Evolutionary conservation across 1,284 basidiomycete genomes (phyloP).

Genomic region (Naganishia albida): DNA sequence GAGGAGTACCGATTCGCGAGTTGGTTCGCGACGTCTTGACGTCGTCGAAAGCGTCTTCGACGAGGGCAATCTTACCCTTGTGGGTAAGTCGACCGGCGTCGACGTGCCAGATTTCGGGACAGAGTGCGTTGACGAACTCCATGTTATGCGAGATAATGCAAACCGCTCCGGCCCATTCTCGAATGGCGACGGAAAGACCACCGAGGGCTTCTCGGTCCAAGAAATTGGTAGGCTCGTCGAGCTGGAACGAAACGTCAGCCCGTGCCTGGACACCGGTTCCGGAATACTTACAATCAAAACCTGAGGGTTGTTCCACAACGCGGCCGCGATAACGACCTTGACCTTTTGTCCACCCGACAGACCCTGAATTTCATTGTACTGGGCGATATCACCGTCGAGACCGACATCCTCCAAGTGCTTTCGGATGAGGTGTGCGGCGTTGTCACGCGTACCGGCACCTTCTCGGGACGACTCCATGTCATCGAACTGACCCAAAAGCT

Average conservation of each 20-base stretch:
- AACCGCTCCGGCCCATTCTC: slow-evolving; percentile 90
- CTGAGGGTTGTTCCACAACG: slow-evolving; percentile 93
- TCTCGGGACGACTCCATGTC: slow-evolving; percentile 94
- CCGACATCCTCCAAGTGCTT: slow-evolving; percentile 93
- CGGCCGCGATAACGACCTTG: slow-evolving; percentile 92
- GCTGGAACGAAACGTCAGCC: slow-evolving; percentile 38
- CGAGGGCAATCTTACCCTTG: slow-evolving; percentile 79
- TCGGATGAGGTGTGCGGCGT: slow-evolving; percentile 72
- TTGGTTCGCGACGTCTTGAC: slow-evolving; percentile 56
- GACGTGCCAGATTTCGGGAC: slow-evolving; percentile 63
- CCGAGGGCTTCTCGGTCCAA: slow-evolving; percentile 69
- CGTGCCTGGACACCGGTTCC: background rate
- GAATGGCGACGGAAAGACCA: slow-evolving; percentile 92
- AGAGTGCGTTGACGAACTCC: slow-evolving; percentile 85
- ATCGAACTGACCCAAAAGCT: slow-evolving; percentile 92
- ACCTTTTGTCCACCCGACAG: slow-evolving; percentile 95
- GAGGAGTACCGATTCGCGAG: slow-evolving; percentile 49
- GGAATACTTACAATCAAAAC: slow-evolving; percentile 53
- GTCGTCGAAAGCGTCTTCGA: slow-evolving; percentile 71
- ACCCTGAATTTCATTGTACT: slow-evolving; percentile 93
- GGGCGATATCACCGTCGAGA: slow-evolving; percentile 93
- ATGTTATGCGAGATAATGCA: slow-evolving; percentile 90
- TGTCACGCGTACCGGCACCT: slow-evolving; percentile 85
- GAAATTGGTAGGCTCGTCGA: slow-evolving; percentile 97
- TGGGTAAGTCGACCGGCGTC: slow-evolving; percentile 68